These are phyloP conservation scores for Tolypocladium paradoxum DNA, from an alignment of 2,329 filamentous ascomycete species.

Conservation along the genomic window DNA sequence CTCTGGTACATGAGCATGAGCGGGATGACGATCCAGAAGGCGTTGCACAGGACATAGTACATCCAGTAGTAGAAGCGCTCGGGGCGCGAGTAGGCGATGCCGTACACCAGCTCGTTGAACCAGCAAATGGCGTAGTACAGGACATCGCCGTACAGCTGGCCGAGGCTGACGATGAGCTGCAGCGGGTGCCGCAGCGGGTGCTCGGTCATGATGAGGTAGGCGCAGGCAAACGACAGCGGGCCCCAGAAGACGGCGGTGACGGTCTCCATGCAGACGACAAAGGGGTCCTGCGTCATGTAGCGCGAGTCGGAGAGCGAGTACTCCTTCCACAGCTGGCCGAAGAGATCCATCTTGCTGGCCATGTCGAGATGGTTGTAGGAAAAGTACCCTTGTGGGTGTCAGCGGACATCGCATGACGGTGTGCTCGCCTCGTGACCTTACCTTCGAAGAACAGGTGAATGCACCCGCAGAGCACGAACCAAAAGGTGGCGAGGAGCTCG, in stretches of 20 bases:
- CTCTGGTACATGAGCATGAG: conserved; percentile 19
- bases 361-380: conserved; percentile 31
- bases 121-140: conserved; percentile 40
- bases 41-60: conserved; percentile 41
- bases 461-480: conserved; percentile 63
- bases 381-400: conserved; percentile 31
- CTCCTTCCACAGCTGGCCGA: conserved; percentile 48
- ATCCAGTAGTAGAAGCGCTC: conserved; percentile 41
- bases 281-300: conserved; percentile 41
- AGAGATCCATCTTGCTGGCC: conserved; percentile 27
- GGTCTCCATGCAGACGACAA: conserved; percentile 45
- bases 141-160: conserved; percentile 40
- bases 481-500: conserved; percentile 54
- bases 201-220: conserved; percentile 29
- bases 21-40: conserved; percentile 43
- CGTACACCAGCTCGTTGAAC: conserved; percentile 28
- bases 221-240: conserved; percentile 37
- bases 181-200: conserved; percentile 37
- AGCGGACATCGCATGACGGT: not conserved
- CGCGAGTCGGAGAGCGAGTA: conserved; percentile 46
- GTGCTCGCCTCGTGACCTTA: conserved; percentile 4
- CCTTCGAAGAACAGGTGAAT: conserved; percentile 34
- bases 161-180: conserved; percentile 34
- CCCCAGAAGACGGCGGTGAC: conserved; percentile 43
- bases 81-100: conserved; percentile 35